These are phyloP conservation scores for Tremella yokohamensis DNA, from an alignment of 768 basidiomycete genomes.

Conservation along the genomic window DNA sequence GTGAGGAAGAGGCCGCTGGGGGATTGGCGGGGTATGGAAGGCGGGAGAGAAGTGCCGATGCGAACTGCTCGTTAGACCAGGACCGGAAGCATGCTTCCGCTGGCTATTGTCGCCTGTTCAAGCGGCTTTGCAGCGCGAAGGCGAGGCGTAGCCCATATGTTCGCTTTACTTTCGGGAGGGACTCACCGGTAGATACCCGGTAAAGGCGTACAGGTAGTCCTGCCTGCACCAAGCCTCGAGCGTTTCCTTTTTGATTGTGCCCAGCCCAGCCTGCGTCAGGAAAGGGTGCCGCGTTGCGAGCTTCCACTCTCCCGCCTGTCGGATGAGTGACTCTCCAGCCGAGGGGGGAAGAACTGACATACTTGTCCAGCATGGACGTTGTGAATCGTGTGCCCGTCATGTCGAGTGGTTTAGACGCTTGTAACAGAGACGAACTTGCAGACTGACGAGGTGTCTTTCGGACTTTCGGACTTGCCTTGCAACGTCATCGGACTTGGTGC, in stretches of 20 bases:
- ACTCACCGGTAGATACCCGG: slow-evolving; percentile 62
- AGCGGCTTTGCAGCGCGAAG: not conserved
- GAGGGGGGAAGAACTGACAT: too few relatives aligned
- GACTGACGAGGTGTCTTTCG: too few relatives aligned
- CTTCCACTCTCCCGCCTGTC: too few relatives aligned
- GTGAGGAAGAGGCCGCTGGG: slow-evolving; percentile 24
- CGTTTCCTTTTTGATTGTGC: slow-evolving; percentile 55
- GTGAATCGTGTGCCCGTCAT: too few relatives aligned
- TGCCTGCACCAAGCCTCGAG: slow-evolving; percentile 68
- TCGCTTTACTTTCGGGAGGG: not conserved
- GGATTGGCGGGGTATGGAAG: slow-evolving; percentile 57
- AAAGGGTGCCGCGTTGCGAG: slow-evolving; percentile 60
- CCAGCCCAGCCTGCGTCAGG: slow-evolving; percentile 60
- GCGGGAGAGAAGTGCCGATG: slow-evolving; percentile 62
- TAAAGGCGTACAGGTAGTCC: slow-evolving; percentile 69
- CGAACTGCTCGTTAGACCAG: slow-evolving; percentile 53
- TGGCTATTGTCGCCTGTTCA: not conserved
- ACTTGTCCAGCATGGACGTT: too few relatives aligned
- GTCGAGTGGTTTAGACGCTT: too few relatives aligned
- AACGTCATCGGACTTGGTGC: too few relatives aligned
- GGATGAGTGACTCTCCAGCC: too few relatives aligned
- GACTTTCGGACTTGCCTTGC: too few relatives aligned
- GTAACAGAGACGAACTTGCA: too few relatives aligned
- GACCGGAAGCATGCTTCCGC: not conserved
- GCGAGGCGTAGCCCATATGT: not conserved